Conservation (phyloP, 345 rosid genomes). For the Citrus maxima region DNA sequence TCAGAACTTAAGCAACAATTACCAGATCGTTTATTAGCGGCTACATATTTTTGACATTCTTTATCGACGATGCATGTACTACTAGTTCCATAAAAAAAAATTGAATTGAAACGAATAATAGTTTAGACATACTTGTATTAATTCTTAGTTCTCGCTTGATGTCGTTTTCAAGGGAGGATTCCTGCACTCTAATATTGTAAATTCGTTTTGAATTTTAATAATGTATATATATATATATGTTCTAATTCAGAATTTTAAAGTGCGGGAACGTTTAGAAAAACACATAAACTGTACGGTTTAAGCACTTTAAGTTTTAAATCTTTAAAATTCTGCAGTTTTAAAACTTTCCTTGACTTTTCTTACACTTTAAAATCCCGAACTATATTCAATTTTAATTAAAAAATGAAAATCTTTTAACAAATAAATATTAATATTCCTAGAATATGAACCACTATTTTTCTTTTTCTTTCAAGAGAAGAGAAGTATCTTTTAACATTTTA, state of each 20-base stretch:
- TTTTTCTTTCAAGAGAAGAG: neutral
- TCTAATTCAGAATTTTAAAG: fast-evolving
- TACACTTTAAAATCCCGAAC: fast-evolving
- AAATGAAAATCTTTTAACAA: too few species aligned
- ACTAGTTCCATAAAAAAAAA: too few species aligned
- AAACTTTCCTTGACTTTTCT: fast-evolving
- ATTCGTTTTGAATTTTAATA: too few species aligned
- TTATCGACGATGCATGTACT: neutral
- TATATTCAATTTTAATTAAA: too few species aligned
- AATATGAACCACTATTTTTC: neutral
- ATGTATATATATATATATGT: too few species aligned
- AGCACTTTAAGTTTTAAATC: fast-evolving
- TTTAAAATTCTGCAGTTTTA: fast-evolving
- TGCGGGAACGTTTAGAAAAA: fast-evolving
- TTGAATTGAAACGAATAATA: too few species aligned
- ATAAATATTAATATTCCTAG: too few species aligned
- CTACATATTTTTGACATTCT: neutral
- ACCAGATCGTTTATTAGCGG: neutral
- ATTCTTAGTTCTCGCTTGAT: too few species aligned
- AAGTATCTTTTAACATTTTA: neutral
- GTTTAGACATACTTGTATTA: too few species aligned
- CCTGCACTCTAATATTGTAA: too few species aligned
- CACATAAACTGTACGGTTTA: fast-evolving
- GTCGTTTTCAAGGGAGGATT: too few species aligned
- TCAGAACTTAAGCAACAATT: neutral